Conservation (phyloP, 1,139 yeast species). For the Taphrina deformans region DNA sequence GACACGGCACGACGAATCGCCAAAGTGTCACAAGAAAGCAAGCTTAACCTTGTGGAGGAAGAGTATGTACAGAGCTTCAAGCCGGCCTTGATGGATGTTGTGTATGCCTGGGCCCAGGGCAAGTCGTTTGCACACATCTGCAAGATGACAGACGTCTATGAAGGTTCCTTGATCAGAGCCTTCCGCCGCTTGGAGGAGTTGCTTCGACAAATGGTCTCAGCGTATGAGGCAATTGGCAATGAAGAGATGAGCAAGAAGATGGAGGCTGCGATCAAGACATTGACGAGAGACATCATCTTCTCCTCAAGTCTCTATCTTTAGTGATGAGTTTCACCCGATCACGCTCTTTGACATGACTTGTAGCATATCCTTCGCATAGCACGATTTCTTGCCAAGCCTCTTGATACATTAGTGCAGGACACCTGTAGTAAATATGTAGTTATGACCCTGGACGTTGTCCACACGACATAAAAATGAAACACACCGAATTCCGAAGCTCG, state of each 20-base stretch:
- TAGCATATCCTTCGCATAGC: neutral
- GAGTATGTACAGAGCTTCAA: slow-evolving; percentile 90
- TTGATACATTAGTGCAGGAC: neutral
- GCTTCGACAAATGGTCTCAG: slow-evolving; percentile 75
- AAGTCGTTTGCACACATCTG: slow-evolving; percentile 94
- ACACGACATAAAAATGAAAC: too few relatives aligned
- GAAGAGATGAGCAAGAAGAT: slow-evolving; percentile 79
- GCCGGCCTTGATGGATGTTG: slow-evolving; percentile 94
- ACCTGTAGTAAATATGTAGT: neutral
- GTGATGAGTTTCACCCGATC: neutral
- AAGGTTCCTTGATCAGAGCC: slow-evolving; percentile 91
- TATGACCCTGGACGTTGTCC: too few relatives aligned
- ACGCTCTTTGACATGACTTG: too few relatives aligned
- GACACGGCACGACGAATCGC: slow-evolving; percentile 91
- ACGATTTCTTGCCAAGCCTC: neutral
- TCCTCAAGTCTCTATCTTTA: slow-evolving; percentile 49
- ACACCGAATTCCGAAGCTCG: too few relatives aligned
- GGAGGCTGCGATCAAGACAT: slow-evolving; percentile 78
- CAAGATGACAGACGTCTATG: slow-evolving; percentile 97
- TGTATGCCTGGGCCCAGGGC: slow-evolving; percentile 94
- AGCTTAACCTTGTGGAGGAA: slow-evolving; percentile 82
- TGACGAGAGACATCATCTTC: slow-evolving; percentile 93
- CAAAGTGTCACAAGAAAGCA: slow-evolving; percentile 81
- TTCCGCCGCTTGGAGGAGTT: slow-evolving; percentile 92
- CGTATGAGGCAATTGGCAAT: slow-evolving; percentile 39